These are phyloP conservation scores for Cephalotrichum gorgonifer DNA, from an alignment of 2,329 filamentous ascomycete genomes.

Conservation along the genomic window DNA sequence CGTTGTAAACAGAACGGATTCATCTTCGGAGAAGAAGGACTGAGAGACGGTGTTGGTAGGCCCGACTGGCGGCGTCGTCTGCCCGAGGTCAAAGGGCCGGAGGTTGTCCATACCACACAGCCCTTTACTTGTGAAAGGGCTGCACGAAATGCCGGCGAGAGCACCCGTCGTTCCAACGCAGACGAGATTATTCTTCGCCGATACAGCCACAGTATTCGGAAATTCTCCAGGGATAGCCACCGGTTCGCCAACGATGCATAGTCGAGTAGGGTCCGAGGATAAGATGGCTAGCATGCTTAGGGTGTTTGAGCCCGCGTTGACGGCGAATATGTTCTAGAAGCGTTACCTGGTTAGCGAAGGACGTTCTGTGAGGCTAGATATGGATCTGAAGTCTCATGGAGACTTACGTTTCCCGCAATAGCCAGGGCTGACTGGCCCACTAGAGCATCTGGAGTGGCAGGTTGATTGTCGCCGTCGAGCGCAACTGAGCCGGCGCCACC, in stretches of 20 bases:
- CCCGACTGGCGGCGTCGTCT: slow-evolving; percentile 47
- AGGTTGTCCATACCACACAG: slow-evolving; percentile 32
- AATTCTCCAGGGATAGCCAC: slow-evolving; percentile 37
- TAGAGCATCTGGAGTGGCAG: slow-evolving; percentile 38
- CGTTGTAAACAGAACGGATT: slow-evolving; percentile 38
- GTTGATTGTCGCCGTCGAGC: slow-evolving; percentile 23
- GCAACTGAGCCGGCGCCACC: slow-evolving; percentile 33
- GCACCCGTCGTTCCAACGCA: slow-evolving; percentile 36
- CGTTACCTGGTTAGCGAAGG: slow-evolving; percentile 1
- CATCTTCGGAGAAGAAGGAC: slow-evolving; percentile 46
- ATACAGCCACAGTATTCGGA: slow-evolving; percentile 39
- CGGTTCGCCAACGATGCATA: slow-evolving; percentile 32
- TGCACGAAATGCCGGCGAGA: slow-evolving; percentile 33
- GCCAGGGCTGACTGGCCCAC: slow-evolving; percentile 39
- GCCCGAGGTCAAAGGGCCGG: slow-evolving; percentile 36
- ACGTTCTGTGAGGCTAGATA: not conserved
- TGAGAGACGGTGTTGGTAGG: slow-evolving; percentile 51
- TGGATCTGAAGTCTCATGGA: not conserved
- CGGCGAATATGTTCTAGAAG: slow-evolving; percentile 39
- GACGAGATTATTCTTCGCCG: slow-evolving; percentile 26
- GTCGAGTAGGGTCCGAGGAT: slow-evolving; percentile 26
- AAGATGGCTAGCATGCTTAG: slow-evolving; percentile 38
- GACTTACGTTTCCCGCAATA: slow-evolving; percentile 36
- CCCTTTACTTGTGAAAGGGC: slow-evolving; percentile 24
- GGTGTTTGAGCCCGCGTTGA: slow-evolving; percentile 43